phyloP scores from a whole-genome alignment of 2,329 filamentous ascomycete species.

The Catunica adiposa region DNA sequence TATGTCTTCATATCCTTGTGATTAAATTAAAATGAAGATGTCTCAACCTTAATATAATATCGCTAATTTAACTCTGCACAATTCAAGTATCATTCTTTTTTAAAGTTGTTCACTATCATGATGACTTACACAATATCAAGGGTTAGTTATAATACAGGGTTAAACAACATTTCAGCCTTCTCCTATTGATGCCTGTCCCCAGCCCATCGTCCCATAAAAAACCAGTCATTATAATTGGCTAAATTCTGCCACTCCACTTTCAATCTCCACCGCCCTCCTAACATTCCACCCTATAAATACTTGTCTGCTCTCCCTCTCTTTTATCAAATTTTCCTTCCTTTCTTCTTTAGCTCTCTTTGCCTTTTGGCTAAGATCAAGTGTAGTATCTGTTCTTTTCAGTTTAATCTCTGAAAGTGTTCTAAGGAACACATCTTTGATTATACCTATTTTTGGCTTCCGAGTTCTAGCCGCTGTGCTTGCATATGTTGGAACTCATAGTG shows the following conservation, averaged over 20 bases:
- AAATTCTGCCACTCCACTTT: neutral
- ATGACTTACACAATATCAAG: too few relatives aligned
- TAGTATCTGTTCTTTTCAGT: constrained; percentile 97
- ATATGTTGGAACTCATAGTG: constrained; percentile 13
- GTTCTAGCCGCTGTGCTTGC: constrained; percentile 14
- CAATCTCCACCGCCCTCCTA: neutral
- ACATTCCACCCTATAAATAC: constrained; percentile 28
- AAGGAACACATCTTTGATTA: constrained; percentile 64
- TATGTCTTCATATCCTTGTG: too few relatives aligned
- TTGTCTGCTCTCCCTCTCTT: constrained; percentile 33
- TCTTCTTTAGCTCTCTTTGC: constrained; percentile 16
- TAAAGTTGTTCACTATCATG: too few relatives aligned
- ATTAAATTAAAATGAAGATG: too few relatives aligned
- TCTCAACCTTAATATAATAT: too few relatives aligned
- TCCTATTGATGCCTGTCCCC: neutral
- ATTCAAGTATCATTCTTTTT: too few relatives aligned
- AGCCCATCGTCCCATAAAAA: neutral
- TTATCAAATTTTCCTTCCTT: constrained; percentile 54
- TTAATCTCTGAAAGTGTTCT: constrained; percentile 83
- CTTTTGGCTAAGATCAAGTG: constrained; percentile 78
- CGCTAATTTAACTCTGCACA: too few relatives aligned
- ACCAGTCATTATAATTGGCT: neutral
- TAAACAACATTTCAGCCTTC: too few relatives aligned
- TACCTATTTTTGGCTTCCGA: constrained; percentile 45
- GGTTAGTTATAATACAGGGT: too few relatives aligned